Evolutionary conservation across 164 flowering plant species (phyloP).

Genomic region (Platanus orientalis): DNA sequence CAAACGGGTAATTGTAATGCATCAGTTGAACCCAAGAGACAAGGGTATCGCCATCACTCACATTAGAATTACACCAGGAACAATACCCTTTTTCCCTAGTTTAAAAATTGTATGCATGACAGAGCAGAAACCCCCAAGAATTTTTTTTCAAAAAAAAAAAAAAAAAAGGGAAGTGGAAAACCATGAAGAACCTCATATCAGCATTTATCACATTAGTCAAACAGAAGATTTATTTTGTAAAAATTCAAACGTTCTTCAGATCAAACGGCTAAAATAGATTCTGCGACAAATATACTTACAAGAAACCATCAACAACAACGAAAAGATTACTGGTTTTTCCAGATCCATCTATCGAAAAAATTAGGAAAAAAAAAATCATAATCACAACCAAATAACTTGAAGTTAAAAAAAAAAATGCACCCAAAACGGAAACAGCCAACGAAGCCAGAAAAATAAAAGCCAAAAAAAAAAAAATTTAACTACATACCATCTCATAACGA

Average conservation of each 20-base stretch:
- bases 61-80: background rate
- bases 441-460: background rate
- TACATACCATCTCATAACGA: slow-evolving; percentile 78
- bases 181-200: background rate
- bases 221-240: background rate
- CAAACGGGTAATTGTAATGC: background rate
- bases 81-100: background rate
- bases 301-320: background rate
- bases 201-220: background rate
- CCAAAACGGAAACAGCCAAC: background rate
- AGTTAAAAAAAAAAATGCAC: background rate
- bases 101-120: background rate
- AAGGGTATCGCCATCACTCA: background rate
- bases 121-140: too few relatives aligned
- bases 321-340: background rate
- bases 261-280: background rate
- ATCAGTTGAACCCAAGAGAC: background rate
- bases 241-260: background rate
- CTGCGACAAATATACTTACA: background rate
- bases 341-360: slow-evolving; percentile 6
- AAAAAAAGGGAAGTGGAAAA: background rate
- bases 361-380: background rate
- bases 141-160: background rate
- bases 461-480: too few relatives aligned
- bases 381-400: background rate